These are phyloP conservation scores for Synchytrium microbalum DNA, from an alignment of 371 early-diverging fungal genomes.

Conservation along the genomic window DNA sequence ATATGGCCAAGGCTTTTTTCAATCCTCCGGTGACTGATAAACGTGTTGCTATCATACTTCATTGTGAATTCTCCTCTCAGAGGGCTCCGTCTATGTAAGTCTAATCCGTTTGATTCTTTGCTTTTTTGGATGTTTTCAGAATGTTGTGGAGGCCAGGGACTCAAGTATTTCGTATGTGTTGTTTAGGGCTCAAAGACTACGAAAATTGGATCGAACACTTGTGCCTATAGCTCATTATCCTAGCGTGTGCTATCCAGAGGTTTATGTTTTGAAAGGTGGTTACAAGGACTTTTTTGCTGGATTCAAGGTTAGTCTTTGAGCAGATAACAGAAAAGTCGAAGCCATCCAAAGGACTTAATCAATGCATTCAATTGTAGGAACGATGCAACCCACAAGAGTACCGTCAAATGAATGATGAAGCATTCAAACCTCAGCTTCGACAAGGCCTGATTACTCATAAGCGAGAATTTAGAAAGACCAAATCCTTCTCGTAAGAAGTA, in stretches of 20 bases:
- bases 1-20: constrained; percentile 34
- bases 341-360: neutral
- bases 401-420: constrained; percentile 51
- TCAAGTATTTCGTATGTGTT: neutral
- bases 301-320: constrained; percentile 9
- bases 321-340: neutral
- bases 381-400: constrained; percentile 61
- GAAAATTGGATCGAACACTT: constrained; percentile 68
- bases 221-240: constrained; percentile 69
- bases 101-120: neutral
- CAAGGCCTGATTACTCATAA: constrained; percentile 11
- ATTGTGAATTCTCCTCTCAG: constrained; percentile 84
- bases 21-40: constrained; percentile 24
- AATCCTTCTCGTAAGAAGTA: neutral
- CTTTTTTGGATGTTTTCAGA: constrained; percentile 1
- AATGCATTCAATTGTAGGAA: constrained; percentile 8
- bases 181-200: constrained; percentile 58
- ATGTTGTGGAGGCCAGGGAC: neutral
- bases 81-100: constrained; percentile 71
- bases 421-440: constrained; percentile 17
- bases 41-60: constrained; percentile 63
- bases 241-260: constrained; percentile 67
- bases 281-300: constrained; percentile 64
- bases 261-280: constrained; percentile 87
- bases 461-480: constrained; percentile 13